phyloP scores from a whole-genome alignment of 257 asterid species.

The Nicotiana obtusifolia region DNA sequence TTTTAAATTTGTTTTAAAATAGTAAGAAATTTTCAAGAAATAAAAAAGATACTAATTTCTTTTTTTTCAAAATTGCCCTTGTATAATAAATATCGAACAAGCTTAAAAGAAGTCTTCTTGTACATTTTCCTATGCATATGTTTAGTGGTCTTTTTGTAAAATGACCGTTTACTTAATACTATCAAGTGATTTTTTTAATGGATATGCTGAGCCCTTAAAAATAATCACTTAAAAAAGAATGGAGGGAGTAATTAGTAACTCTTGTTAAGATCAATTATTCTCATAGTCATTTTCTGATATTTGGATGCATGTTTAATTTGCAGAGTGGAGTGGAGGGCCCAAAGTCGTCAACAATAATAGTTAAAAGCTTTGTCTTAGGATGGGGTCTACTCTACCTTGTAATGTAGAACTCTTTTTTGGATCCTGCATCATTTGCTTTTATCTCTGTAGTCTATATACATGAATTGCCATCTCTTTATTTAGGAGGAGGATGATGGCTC shows the following conservation, averaged over 20 bases:
- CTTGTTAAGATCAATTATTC: not conserved
- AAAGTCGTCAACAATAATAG: not conserved
- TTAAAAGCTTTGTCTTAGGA: not conserved
- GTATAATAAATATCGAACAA: no score
- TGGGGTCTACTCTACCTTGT: not conserved
- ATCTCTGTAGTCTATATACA: not conserved
- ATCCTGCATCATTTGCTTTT: not conserved
- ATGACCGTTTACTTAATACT: no score
- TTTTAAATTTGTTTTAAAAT: no score
- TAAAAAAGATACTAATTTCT: no score
- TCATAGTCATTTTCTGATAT: not conserved
- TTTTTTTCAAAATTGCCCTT: no score
- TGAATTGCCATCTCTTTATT: not conserved
- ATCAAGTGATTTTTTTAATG: no score
- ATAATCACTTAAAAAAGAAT: no score
- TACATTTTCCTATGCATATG: no score
- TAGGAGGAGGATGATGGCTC: not conserved
- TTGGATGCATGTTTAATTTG: constrained; percentile 3
- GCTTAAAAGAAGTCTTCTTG: no score
- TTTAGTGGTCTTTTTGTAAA: no score
- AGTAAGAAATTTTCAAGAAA: no score
- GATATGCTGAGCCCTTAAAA: no score
- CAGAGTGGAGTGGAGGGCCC: constrained; percentile 12
- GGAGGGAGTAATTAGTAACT: not conserved
- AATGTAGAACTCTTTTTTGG: not conserved